Conservation (phyloP, 129 eudicot species). For the Centrapalus pauciflorus region DNA sequence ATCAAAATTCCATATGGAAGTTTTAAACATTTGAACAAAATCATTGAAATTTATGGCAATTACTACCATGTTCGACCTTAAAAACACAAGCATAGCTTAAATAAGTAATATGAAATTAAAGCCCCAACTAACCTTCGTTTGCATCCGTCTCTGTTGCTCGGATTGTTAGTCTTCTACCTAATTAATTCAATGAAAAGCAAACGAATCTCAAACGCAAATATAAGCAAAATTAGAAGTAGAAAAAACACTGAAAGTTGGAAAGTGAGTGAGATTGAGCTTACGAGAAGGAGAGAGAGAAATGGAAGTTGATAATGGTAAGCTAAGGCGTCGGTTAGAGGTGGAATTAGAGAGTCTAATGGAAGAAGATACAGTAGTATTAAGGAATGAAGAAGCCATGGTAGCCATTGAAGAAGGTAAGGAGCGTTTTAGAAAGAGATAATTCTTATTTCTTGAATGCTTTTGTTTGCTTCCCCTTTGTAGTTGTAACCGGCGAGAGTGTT, state of each 20-base stretch:
- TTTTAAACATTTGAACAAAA: neutral
- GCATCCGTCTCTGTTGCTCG: constrained; percentile 95
- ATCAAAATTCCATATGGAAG: neutral
- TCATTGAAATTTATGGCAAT: neutral
- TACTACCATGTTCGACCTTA: neutral
- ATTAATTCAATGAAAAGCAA: constrained; percentile 4
- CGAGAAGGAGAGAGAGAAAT: constrained; percentile 46
- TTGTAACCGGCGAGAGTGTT: neutral
- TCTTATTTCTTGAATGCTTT: neutral
- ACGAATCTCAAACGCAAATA: neutral
- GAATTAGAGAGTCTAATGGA: constrained; percentile 12
- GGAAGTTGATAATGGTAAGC: constrained; percentile 17
- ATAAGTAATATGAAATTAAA: constrained; percentile 7
- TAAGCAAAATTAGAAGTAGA: neutral
- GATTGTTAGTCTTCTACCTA: constrained; percentile 56
- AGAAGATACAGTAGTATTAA: constrained; percentile 15
- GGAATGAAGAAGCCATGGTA: constrained; percentile 31
- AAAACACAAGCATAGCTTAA: neutral
- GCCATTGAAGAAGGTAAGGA: constrained; percentile 21
- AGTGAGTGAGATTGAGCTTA: constrained; percentile 28
- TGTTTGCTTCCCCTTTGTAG: constrained; percentile 1
- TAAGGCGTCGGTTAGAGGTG: constrained; percentile 15
- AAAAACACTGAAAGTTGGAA: neutral
- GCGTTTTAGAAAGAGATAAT: constrained; percentile 13
- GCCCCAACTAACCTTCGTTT: constrained; percentile 48